Evolutionary conservation across 2,329 filamentous ascomycete genomes (phyloP), one percentile per base, ranked within the genome.

Genomic region (Fusarium abutilonis): DNA sequence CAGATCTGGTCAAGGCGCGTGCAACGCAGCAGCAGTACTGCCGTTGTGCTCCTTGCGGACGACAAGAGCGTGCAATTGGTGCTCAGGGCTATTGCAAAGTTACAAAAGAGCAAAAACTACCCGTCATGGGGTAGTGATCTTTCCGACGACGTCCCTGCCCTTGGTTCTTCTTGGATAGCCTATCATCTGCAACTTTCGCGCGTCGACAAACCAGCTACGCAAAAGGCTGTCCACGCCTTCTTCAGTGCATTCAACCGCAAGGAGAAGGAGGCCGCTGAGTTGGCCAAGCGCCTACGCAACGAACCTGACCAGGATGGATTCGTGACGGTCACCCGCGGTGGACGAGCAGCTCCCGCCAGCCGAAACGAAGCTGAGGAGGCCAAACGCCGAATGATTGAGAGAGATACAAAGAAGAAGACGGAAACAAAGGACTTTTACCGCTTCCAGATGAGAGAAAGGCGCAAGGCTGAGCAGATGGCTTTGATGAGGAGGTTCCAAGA

Each of bases 301-400:
- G 88, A 92, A 70, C 92, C 94, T 0, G 95, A 99, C 75, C 93
- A 92, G 72, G 95, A 99, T 75, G 95, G 95, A 2, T 99, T 99
- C 74, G 85, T 98, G 44, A 98, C 93, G 4, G 95, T 99, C 21
- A 90, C 89, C 2, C 85, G 91, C 51, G 93, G 93, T 23, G 90
- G 91, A 35, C 82, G 89, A 55, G 83, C 83, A 7, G 90, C 89
- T n/a, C 88, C 91, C 1, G 93, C 91, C 2, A 85, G 88, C 51
- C 83, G 87, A 60, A 89, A 89, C 67, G 92, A 90, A 70, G 86
- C 87, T 36, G 85, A 88, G 70, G 85, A 86, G 68, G 82, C 82
- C 42, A 78, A 77, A 58, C 79, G 78, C 69, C 83, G 82, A 75
- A 83, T 87, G 79, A 78, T 86, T 71, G 86, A 90, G 74, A 85